phyloP scores from a whole-genome alignment of 768 basidiomycete genomes.

The Fomitopsis pulvina region DNA sequence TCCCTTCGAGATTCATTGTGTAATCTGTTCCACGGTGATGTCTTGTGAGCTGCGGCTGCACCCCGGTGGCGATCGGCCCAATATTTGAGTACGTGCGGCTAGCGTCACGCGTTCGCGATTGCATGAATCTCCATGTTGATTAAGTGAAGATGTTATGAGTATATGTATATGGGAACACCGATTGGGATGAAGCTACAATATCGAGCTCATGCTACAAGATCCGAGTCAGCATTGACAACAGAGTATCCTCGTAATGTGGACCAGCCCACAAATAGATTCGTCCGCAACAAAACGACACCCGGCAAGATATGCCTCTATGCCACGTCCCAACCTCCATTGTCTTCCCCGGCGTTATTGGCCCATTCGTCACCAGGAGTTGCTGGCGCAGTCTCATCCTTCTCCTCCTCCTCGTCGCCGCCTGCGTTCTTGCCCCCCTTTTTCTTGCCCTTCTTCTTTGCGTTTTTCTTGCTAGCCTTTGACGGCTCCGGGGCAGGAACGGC shows the following conservation, averaged over 20 bases:
- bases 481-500: neutral
- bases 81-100: no score
- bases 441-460: conserved; percentile 7
- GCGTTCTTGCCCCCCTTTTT: conserved; percentile 13
- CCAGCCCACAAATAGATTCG: neutral
- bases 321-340: neutral
- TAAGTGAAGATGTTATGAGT: neutral
- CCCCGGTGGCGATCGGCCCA: no score
- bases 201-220: neutral
- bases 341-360: neutral
- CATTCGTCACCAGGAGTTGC: neutral
- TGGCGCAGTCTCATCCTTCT: neutral
- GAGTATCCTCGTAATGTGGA: no score
- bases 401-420: neutral
- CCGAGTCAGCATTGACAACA: no score
- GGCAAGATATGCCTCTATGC: neutral
- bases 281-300: neutral
- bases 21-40: no score
- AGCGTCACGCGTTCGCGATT: no score
- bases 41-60: no score
- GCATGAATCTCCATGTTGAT: neutral
- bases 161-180: neutral
- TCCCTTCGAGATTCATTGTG: no score
- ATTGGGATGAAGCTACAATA: neutral
- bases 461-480: conserved; percentile 6